Conservation (phyloP, 176 grass and related monocot species). For the Thalia dealbata region DNA sequence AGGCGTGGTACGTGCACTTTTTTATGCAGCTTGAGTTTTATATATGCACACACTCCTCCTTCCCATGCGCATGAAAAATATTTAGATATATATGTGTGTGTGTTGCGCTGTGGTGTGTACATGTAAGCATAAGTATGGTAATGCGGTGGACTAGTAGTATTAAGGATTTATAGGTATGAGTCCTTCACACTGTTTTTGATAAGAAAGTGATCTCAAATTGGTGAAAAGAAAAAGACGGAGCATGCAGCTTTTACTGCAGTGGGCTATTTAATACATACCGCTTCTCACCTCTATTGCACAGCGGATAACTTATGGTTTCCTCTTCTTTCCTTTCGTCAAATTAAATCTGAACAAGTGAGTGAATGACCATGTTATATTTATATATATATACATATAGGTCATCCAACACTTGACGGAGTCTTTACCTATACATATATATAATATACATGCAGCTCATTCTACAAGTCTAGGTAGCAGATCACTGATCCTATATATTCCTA, state of each 20-base stretch:
- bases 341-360: background rate
- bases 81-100: no score
- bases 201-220: slow-evolving; percentile 3
- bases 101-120: no score
- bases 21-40: slow-evolving; percentile 7
- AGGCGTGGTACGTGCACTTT: slow-evolving; percentile 7
- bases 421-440: no score
- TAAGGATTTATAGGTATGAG: background rate
- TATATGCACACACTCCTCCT: background rate
- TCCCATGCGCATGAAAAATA: slow-evolving; percentile 10
- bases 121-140: background rate
- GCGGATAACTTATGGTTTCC: background rate
- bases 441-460: no score
- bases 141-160: background rate
- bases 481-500: no score
- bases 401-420: no score
- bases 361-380: no score
- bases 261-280: background rate
- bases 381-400: no score
- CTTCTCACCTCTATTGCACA: slow-evolving; percentile 2
- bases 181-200: background rate
- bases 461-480: no score
- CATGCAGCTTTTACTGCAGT: slow-evolving; percentile 5
- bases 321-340: background rate
- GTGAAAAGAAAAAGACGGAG: background rate